Conservation (phyloP, 1,284 basidiomycete genomes). For the Lignosus rhinocerotis region DNA sequence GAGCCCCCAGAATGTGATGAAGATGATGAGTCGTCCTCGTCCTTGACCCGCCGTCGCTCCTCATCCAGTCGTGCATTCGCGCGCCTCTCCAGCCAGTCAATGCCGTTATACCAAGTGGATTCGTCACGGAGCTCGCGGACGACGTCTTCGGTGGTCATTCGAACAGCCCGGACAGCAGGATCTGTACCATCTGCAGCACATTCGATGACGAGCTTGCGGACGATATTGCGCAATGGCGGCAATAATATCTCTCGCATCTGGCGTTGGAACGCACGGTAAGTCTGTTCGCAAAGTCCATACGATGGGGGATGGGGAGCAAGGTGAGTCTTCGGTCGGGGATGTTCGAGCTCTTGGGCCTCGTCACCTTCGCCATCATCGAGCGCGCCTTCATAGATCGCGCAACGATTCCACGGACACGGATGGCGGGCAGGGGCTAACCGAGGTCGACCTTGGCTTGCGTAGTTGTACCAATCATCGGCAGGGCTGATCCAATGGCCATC, state of each 20-base stretch:
- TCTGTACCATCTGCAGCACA: slow-evolving; percentile 44
- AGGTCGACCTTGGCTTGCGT: slow-evolving; percentile 41
- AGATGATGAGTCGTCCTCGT: slow-evolving; percentile 47
- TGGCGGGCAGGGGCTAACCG: slow-evolving; percentile 53
- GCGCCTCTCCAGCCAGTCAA: slow-evolving; percentile 59
- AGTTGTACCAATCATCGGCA: slow-evolving; percentile 62
- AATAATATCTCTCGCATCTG: slow-evolving; percentile 58
- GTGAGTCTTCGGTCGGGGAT: slow-evolving; percentile 50
- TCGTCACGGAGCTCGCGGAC: slow-evolving; percentile 54
- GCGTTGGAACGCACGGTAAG: slow-evolving; percentile 54
- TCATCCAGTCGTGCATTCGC: slow-evolving; percentile 37
- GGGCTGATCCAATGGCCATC: slow-evolving; percentile 76
- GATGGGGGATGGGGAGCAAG: slow-evolving; percentile 53
- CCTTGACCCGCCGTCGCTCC: slow-evolving; percentile 33
- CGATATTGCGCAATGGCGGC: slow-evolving; percentile 67
- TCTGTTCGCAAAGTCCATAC: slow-evolving; percentile 55
- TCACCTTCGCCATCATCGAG: slow-evolving; percentile 31
- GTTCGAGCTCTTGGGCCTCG: slow-evolving; percentile 38
- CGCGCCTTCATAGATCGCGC: slow-evolving; percentile 30
- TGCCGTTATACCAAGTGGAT: slow-evolving; percentile 65
- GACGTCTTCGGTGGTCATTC: slow-evolving; percentile 64
- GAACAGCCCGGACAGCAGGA: slow-evolving; percentile 47
- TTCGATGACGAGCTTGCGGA: slow-evolving; percentile 63
- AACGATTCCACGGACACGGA: slow-evolving; percentile 64
- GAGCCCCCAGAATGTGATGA: slow-evolving; percentile 51